Evolutionary conservation across 116 monocot species (phyloP), one percentile per base, ranked within the genome.

Genomic region (Trichopus zeylanicus): DNA sequence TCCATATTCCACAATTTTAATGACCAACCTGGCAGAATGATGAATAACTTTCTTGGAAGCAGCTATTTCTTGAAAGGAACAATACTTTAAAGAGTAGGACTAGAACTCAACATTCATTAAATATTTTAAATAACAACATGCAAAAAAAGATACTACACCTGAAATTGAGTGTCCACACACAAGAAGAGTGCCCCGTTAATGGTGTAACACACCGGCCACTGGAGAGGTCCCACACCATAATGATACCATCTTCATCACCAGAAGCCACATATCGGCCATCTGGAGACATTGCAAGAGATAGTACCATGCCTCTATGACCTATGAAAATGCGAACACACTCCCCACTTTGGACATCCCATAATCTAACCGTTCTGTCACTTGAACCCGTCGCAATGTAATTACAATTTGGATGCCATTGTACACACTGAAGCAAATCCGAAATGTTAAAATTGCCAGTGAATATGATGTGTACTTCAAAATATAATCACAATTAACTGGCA

Each of bases 211-310:
- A 92, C 1, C 92, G 85, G 3, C 92, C 86, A 56, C 64, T 86
- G 4, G 89, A 82, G 39, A 99, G 79, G 63, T 99, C 99, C 99
- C 99, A 99, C 71, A 89, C 78, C 86, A 99, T 91, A 34, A 99
- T 86, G 29, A 76, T 78, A 19, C 99, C 92, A 72, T 99, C 99
- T 79, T 99, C 99, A 73, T 99, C 99, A 20, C 99, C 99, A 58
- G 99, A 99, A 60, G 99, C 92, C 86, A 99, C 83, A 63, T 73
- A 99, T 48, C 88, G 80, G 21, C 99, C 99, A 75, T 99, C 92
- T 47, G 88, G 88, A 65, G 99, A 99, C 83, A 99, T 88, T 27
- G 92, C 88, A 57, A 99, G 69, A 27, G 83, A 99, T 62, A 92
- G 53, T 11, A 99, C 80, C 70, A 78, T 92, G 49, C 92, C 81